A percentile compares a stretch with the other conserved stretches of the same genome.
Conservation (phyloP, 495 filamentous ascomycete genomes). For the Aspergillus carlsbadensis region DNA sequence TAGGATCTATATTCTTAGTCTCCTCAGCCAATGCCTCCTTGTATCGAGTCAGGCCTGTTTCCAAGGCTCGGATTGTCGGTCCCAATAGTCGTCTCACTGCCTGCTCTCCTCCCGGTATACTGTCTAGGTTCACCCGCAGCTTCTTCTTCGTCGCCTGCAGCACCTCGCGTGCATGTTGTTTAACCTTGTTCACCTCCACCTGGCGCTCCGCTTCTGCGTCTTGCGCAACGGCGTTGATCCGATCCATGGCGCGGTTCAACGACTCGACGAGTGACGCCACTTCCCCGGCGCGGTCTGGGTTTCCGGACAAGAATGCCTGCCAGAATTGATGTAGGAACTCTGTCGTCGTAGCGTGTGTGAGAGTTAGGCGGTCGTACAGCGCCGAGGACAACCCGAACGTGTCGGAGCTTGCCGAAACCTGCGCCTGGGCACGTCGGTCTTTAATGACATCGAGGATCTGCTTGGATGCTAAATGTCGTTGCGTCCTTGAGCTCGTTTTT, state of each 20-base stretch:
- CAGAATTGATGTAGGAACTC: slow-evolving; percentile 98
- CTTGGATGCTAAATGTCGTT: slow-evolving; percentile 36
- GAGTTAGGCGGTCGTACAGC: slow-evolving; percentile 69
- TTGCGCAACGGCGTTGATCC: slow-evolving; percentile 77
- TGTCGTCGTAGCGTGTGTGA: slow-evolving; percentile 88
- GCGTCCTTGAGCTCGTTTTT: slow-evolving; percentile 41
- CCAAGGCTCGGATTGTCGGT: slow-evolving; percentile 66
- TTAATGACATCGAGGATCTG: slow-evolving; percentile 46
- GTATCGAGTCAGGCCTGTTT: slow-evolving; percentile 63
- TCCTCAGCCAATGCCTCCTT: slow-evolving; percentile 60
- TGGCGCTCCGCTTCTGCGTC: slow-evolving; percentile 75
- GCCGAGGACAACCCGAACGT: slow-evolving; percentile 62
- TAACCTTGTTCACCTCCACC: slow-evolving; percentile 54
- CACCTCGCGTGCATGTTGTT: slow-evolving; percentile 64
- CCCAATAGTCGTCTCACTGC: slow-evolving; percentile 73
- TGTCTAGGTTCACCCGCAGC: slow-evolving; percentile 60
- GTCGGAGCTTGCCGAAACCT: slow-evolving; percentile 31
- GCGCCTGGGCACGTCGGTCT: slow-evolving; percentile 40
- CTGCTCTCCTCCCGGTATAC: slow-evolving; percentile 69
- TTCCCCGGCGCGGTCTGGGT: slow-evolving; percentile 72
- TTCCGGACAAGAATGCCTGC: slow-evolving; percentile 81
- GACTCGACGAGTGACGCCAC: slow-evolving; percentile 75
- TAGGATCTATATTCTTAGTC: slow-evolving; percentile 35
- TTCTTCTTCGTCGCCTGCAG: slow-evolving; percentile 69
- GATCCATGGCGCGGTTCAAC: slow-evolving; percentile 68